Percentiles rank a stretch among this genome's conserved stretches.
Evolutionary conservation across 805 yeast species (phyloP).

Genomic region (Saturnispora bothae): DNA sequence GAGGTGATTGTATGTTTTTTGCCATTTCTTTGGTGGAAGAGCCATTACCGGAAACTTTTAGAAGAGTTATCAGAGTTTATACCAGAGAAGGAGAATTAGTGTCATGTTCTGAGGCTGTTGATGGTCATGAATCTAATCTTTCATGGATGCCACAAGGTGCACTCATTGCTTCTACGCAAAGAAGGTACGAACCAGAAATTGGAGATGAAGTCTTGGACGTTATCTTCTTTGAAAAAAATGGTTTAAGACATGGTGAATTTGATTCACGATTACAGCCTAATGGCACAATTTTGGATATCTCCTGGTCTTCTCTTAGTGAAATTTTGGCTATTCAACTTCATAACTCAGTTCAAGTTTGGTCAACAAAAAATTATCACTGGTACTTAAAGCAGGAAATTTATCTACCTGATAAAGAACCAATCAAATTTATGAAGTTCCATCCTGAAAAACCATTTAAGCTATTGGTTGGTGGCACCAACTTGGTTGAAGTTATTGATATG

Average conservation of each 20-base stretch:
- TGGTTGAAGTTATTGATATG: constrained; percentile 57
- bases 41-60: constrained; percentile 26
- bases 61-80: constrained; percentile 79
- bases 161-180: constrained; percentile 70
- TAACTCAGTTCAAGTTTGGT: constrained; percentile 75
- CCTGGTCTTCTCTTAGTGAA: constrained; percentile 80
- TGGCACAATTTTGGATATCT: constrained; percentile 39
- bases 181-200: constrained; percentile 39
- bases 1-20: constrained; percentile 88
- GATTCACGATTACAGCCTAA: constrained; percentile 48
- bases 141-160: constrained; percentile 93
- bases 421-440: constrained; percentile 60
- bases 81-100: constrained; percentile 68
- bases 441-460: constrained; percentile 78
- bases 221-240: constrained; percentile 86
- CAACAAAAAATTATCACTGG: constrained; percentile 92
- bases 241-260: constrained; percentile 84
- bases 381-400: constrained; percentile 73
- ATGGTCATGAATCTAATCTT: constrained; percentile 61
- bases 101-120: constrained; percentile 83
- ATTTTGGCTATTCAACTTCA: constrained; percentile 57
- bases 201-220: constrained; percentile 40
- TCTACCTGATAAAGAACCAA: constrained; percentile 23
- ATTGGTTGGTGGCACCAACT: constrained; percentile 46
- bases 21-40: constrained; percentile 56